phyloP scores from a whole-genome alignment of 2,329 filamentous ascomycete species.

The Verruconis gallopava region DNA sequence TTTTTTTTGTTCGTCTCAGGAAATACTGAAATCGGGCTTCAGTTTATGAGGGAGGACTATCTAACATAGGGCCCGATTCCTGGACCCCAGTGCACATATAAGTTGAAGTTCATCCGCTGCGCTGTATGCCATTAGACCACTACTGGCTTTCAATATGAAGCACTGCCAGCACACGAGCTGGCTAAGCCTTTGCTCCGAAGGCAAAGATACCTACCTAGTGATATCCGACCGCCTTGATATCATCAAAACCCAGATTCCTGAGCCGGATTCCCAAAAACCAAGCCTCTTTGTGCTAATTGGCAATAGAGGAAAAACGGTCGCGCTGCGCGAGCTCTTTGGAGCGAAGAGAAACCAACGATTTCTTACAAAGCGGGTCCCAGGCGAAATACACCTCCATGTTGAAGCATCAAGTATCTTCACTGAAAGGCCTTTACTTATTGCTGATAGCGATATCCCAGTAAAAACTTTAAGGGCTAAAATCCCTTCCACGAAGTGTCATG shows the following conservation, averaged over 20 bases:
- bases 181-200: constrained; percentile 16
- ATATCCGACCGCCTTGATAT: constrained; percentile 15
- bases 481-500: constrained; percentile 10
- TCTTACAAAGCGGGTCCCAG: constrained; percentile 11
- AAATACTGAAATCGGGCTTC: constrained; percentile 7
- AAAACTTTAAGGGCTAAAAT: constrained; percentile 9
- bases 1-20: background rate
- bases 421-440: constrained; percentile 14
- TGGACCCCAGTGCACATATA: constrained; percentile 5
- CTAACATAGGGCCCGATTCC: background rate
- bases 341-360: constrained; percentile 12
- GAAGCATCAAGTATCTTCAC: constrained; percentile 14
- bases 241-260: constrained; percentile 14
- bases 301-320: constrained; percentile 15
- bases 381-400: constrained; percentile 16
- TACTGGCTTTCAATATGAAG: constrained; percentile 14
- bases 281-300: constrained; percentile 16
- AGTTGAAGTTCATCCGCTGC: background rate
- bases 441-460: constrained; percentile 13
- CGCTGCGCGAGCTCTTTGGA: constrained; percentile 15
- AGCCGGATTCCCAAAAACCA: constrained; percentile 13
- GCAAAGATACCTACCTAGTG: constrained; percentile 14
- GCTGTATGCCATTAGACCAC: background rate
- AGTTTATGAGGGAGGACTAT: background rate
- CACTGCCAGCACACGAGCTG: constrained; percentile 16